Base-by-base conservation (phyloP, 2,329 filamentous ascomycete species). In the Fusarium sp. region DNA sequence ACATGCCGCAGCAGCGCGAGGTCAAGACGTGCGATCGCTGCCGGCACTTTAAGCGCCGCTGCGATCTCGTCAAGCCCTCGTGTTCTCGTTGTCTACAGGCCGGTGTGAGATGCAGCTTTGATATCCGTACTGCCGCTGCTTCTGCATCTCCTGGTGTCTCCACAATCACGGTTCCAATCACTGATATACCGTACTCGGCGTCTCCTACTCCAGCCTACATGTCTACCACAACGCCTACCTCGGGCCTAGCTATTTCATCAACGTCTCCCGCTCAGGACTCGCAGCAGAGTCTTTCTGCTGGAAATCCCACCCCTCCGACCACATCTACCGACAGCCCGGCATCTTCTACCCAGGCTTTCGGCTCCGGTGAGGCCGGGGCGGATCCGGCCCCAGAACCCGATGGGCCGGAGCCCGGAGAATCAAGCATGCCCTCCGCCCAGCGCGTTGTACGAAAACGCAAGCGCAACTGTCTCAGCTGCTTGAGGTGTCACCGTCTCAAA, bases 11-110 rank as follows among this genome's bases (percentile, higher is more conserved):
- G 65, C 78, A 79, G 75, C 79, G 80, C 56, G 80, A 82, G 71
- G 78, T 82, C 66, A 82, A 79, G 75, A 81, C 81, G 36, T 82
- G 81, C 73, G 79, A 80, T 62, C 79, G 81, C 59, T 82, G 81
- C 66, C 80, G 81, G 58, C 79, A 81, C 57, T 81, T 81, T 71
- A 82, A 82, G 69, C 79, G 81, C 49, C 77, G 80, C 53, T 82
- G 81, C 72, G 81, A 82, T 60, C 78, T 81, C 12, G 64, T 80
- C 44, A 81, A 81, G 69, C 81, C 80, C 11, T 77, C 80, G 2
- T 82, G 81, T 67, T 78, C 80, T 9, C 78, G 81, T 44, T 82
- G 81, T 64, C 67, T 80, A 5, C 79, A 81, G 61, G 80, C 80
- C 5, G 76, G 79, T 27, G 77, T 81, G 22, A 77, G 74, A 31